Conservation (phyloP, 768 basidiomycete genomes). For the Cubamyces lactineus region DNA sequence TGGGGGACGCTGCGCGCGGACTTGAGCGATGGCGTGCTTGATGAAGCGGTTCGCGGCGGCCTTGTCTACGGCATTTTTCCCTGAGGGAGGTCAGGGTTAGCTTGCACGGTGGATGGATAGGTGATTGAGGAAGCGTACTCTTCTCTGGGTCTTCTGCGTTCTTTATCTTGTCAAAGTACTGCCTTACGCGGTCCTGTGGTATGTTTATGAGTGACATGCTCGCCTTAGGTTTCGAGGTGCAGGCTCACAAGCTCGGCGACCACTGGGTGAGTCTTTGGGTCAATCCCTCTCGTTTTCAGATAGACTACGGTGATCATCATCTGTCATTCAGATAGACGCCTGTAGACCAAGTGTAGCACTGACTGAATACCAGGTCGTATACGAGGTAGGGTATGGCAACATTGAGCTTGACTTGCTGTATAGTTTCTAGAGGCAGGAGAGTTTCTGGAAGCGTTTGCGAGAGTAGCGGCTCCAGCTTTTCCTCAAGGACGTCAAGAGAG, state of each 20-base stretch:
- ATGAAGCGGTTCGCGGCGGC: slow-evolving; percentile 82
- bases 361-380: slow-evolving; percentile 87
- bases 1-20: slow-evolving; percentile 36
- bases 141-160: slow-evolving; percentile 68
- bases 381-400: slow-evolving; percentile 79
- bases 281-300: slow-evolving; percentile 76
- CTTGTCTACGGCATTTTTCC: slow-evolving; percentile 64
- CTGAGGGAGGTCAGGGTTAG: slow-evolving; percentile 31
- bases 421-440: slow-evolving; percentile 60
- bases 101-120: background rate
- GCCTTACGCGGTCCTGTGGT: slow-evolving; percentile 71
- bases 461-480: slow-evolving; percentile 65
- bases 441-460: slow-evolving; percentile 70
- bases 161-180: slow-evolving; percentile 84
- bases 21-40: slow-evolving; percentile 77
- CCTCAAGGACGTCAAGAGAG: slow-evolving; percentile 73
- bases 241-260: slow-evolving; percentile 65
- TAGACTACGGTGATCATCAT: slow-evolving; percentile 60
- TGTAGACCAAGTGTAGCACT: slow-evolving; percentile 30
- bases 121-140: slow-evolving; percentile 44
- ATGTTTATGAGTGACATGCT: background rate
- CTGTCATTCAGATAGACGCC: background rate
- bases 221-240: too few relatives aligned
- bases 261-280: slow-evolving; percentile 79
- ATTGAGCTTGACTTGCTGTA: slow-evolving; percentile 84